Conservation (phyloP, 768 basidiomycete species). For the Crepidotus variabilis region DNA sequence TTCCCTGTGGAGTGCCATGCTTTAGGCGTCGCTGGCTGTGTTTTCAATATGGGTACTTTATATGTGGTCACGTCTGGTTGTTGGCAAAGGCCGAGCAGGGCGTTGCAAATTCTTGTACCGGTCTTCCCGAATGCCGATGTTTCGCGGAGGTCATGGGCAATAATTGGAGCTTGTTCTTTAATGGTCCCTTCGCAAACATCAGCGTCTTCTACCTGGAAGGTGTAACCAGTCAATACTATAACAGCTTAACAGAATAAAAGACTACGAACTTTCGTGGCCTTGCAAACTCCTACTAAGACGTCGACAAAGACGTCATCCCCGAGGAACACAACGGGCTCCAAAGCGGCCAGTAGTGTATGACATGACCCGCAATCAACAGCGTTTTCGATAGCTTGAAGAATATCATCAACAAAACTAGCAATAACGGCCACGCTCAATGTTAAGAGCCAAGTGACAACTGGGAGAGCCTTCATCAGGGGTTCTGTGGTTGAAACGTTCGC, state of each 20-base stretch:
- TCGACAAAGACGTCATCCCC: constrained; percentile 45
- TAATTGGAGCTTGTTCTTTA: constrained; percentile 48
- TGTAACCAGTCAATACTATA: not conserved
- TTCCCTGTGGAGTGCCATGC: constrained; percentile 32
- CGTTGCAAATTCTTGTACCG: constrained; percentile 51
- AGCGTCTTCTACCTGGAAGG: constrained; percentile 41
- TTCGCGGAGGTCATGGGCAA: constrained; percentile 51
- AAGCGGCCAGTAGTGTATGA: constrained; percentile 43
- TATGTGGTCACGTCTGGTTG: constrained; percentile 40
- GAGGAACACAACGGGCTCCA: constrained; percentile 41
- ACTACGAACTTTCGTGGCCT: constrained; percentile 30
- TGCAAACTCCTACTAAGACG: constrained; percentile 42
- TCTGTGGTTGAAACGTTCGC: not conserved
- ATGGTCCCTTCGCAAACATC: constrained; percentile 58
- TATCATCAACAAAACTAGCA: constrained; percentile 33
- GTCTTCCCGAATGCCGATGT: constrained; percentile 45
- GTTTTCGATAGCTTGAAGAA: constrained; percentile 38
- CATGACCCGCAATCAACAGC: constrained; percentile 49
- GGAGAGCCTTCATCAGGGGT: not conserved
- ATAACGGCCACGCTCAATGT: constrained; percentile 13
- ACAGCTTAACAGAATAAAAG: not conserved
- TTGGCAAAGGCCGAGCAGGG: constrained; percentile 51
- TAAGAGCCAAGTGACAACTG: constrained; percentile 9
- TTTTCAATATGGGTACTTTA: constrained; percentile 41
- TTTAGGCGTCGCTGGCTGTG: constrained; percentile 32